Conservation (phyloP, 495 filamentous ascomycete species). For the Bathelium albidoporum region DNA sequence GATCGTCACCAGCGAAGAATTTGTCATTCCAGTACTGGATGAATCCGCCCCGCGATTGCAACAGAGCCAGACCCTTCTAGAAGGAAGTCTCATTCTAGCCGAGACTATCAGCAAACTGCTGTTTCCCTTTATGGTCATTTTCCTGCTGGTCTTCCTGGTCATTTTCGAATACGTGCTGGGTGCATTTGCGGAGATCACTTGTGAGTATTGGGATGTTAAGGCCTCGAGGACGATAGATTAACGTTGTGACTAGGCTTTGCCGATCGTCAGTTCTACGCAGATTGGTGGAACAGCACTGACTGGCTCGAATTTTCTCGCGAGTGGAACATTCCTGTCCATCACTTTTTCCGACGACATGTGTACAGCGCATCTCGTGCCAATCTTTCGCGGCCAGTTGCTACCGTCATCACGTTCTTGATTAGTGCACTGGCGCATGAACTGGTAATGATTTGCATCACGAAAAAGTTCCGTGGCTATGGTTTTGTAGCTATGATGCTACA, state of each 20-base stretch:
- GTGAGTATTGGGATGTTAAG: slow-evolving; percentile 24
- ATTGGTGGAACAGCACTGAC: slow-evolving; percentile 88
- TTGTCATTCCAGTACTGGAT: slow-evolving; percentile 79
- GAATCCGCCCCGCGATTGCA: slow-evolving; percentile 64
- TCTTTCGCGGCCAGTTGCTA: slow-evolving; percentile 69
- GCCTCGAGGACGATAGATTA: slow-evolving; percentile 11
- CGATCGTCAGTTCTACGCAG: slow-evolving; percentile 89
- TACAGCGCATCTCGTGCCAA: slow-evolving; percentile 68
- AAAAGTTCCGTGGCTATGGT: slow-evolving; percentile 91
- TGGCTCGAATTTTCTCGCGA: slow-evolving; percentile 96
- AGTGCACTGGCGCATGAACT: slow-evolving; percentile 84
- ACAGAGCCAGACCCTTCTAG: slow-evolving; percentile 43
- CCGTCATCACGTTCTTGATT: slow-evolving; percentile 84
- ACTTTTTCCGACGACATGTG: slow-evolving; percentile 90
- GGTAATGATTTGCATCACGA: slow-evolving; percentile 95
- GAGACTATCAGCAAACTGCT: slow-evolving; percentile 91
- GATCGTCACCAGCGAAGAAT: slow-evolving; percentile 85
- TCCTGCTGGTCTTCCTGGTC: slow-evolving; percentile 35
- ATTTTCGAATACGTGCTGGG: slow-evolving; percentile 78
- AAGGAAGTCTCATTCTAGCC: slow-evolving; percentile 67
- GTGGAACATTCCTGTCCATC: slow-evolving; percentile 98
- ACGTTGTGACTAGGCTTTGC: slow-evolving; percentile 46
- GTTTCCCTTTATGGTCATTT: slow-evolving; percentile 85
- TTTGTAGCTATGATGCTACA: slow-evolving; percentile 94
- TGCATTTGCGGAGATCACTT: slow-evolving; percentile 88